Evolutionary conservation across 176 grass and related monocot species (phyloP), one percentile per base, ranked within the genome.

Genomic region (Secale cereale): DNA sequence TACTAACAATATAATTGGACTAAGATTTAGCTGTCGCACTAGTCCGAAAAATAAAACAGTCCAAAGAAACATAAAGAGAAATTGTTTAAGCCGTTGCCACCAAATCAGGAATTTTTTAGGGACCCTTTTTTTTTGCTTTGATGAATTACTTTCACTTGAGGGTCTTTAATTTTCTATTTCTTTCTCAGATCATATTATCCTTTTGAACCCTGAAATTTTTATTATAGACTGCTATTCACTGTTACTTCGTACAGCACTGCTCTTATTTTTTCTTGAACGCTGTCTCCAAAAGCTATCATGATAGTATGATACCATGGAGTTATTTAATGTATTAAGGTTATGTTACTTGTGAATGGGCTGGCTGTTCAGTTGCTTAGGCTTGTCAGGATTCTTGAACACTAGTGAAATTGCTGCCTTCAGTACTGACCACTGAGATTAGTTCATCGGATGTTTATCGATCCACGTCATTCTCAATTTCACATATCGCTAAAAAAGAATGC

Each of bases 31-130:
- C 66, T 83, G 33, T 86, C 37, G 56, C 25, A 20, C 22, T 79
- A 52, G 68, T 46, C 11, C 45, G 28, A 39, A 80, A 65, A 83
- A 90, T 82, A 78, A 78, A 25, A 73, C 37, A 78, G 27, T 68
- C 29, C 9, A n/a, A 70, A 35, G 33, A 76, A 80, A 75, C 12
- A 76, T 13, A 67, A 65, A 76, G 16, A 20, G 3, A 85, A 69
- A 11, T 48, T 17, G 6, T 25, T 59, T 70, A 56, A 69, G 50
- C 35, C 28, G 15, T 17, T 46, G 26, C 67, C 31, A 43, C 59
- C 65, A 15, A 86, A 78, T 43, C 73, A 59, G 74, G 17, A 60
- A 82, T 17, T 41, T 67, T 79, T 48, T 59, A 78, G 16, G 33
- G 28, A 78, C 23, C 30, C 19, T 61, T 71, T 78, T 15, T 10